A percentile compares a stretch with the other conserved stretches of the same genome.
These are phyloP conservation scores for Rhododendron williamsianum DNA, from an alignment of 148 eudicot species.

Conservation along the genomic window DNA sequence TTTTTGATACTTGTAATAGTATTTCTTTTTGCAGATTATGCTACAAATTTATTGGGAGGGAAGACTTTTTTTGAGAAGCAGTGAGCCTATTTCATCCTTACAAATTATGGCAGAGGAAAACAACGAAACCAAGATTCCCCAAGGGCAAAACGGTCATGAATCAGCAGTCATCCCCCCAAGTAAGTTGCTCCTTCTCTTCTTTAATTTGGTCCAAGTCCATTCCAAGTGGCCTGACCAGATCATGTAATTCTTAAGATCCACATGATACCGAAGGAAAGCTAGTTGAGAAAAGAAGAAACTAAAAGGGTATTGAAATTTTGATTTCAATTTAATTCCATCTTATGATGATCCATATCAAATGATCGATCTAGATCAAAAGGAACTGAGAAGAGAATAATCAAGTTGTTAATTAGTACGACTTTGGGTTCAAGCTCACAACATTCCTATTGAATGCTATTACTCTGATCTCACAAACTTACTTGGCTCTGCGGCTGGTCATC, in stretches of 20 bases:
- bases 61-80: not conserved
- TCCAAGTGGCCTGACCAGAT: not conserved
- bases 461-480: too few relatives aligned
- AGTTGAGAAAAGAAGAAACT: not conserved
- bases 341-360: not conserved
- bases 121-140: not conserved
- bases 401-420: not conserved
- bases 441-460: too few relatives aligned
- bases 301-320: not conserved
- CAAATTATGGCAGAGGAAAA: not conserved
- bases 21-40: not conserved
- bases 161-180: not conserved
- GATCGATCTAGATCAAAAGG: too few relatives aligned
- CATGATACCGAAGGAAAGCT: not conserved
- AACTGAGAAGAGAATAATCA: too few relatives aligned
- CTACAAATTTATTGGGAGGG: too few relatives aligned
- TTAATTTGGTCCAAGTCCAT: not conserved
- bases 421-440: too few relatives aligned
- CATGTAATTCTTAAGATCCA: not conserved
- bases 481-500: too few relatives aligned
- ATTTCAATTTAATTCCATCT: not conserved
- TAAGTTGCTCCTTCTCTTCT: not conserved
- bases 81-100: not conserved
- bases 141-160: not conserved
- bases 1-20: not conserved